These are phyloP conservation scores for Solanum habrochaites DNA, from an alignment of 257 asterid species.

Conservation along the genomic window DNA sequence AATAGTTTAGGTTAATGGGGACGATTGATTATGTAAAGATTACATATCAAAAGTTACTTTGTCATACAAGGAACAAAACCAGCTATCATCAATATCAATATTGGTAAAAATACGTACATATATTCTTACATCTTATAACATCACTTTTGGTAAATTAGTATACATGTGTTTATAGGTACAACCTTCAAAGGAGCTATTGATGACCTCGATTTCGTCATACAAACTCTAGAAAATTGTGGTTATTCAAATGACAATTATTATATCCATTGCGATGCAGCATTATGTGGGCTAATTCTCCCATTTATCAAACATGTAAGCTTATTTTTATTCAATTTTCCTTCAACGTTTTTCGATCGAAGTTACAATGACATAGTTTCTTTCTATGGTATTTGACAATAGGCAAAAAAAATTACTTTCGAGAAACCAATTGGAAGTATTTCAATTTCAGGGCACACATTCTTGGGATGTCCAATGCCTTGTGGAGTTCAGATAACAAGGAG, in stretches of 20 bases:
- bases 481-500: not conserved
- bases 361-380: not conserved
- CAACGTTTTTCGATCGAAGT: not conserved
- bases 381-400: not conserved
- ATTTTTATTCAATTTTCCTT: not conserved
- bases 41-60: not conserved
- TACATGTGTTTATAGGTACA: not conserved
- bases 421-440: not conserved
- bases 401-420: not conserved
- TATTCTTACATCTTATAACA: not conserved
- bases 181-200: not conserved
- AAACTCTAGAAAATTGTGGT: not conserved
- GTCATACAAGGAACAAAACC: not conserved
- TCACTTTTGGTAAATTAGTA: too few species aligned
- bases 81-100: not conserved
- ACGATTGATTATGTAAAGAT: not conserved
- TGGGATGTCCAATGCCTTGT: not conserved
- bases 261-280: not conserved
- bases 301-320: not conserved
- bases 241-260: not conserved
- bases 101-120: not conserved
- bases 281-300: not conserved
- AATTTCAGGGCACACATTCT: not conserved
- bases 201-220: not conserved
- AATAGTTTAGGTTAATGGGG: not conserved